These are phyloP conservation scores for Adansonia digitata DNA, from an alignment of 345 rosid genomes.

Conservation along the genomic window DNA sequence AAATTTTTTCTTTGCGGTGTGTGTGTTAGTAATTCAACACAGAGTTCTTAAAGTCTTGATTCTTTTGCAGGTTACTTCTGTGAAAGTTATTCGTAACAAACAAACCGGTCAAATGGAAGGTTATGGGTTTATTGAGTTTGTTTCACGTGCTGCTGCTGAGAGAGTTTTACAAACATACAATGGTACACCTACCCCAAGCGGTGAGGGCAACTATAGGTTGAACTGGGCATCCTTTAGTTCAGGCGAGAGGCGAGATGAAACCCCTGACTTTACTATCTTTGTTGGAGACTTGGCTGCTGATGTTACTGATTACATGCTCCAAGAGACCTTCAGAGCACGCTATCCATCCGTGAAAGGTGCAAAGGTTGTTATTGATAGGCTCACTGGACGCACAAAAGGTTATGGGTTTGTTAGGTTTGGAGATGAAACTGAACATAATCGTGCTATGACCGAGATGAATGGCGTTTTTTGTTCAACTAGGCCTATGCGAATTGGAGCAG, in stretches of 20 bases:
- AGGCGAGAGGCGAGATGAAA: constrained; percentile 78
- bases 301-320: constrained; percentile 78
- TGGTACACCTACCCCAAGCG: constrained; percentile 65
- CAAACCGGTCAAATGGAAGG: constrained; percentile 71
- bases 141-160: constrained; percentile 69
- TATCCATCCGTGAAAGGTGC: constrained; percentile 79
- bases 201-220: constrained; percentile 69
- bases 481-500: constrained; percentile 86
- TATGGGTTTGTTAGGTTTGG: constrained; percentile 86
- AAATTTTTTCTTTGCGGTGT: not conserved
- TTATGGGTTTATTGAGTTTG: constrained; percentile 79
- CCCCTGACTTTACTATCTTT: constrained; percentile 71
- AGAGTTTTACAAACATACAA: constrained; percentile 64
- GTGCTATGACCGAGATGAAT: constrained; percentile 92
- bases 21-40: not conserved
- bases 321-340: constrained; percentile 70
- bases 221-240: constrained; percentile 81
- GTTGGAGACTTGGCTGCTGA: constrained; percentile 96
- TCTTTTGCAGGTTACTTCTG: constrained; percentile 40
- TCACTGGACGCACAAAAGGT: constrained; percentile 79
- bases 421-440: constrained; percentile 77
- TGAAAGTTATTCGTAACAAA: constrained; percentile 81
- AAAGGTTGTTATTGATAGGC: constrained; percentile 87
- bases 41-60: not conserved
- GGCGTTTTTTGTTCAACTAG: constrained; percentile 84